These are phyloP conservation scores for Apiospora koreana DNA, from an alignment of 2,329 filamentous ascomycete genomes.

Conservation along the genomic window DNA sequence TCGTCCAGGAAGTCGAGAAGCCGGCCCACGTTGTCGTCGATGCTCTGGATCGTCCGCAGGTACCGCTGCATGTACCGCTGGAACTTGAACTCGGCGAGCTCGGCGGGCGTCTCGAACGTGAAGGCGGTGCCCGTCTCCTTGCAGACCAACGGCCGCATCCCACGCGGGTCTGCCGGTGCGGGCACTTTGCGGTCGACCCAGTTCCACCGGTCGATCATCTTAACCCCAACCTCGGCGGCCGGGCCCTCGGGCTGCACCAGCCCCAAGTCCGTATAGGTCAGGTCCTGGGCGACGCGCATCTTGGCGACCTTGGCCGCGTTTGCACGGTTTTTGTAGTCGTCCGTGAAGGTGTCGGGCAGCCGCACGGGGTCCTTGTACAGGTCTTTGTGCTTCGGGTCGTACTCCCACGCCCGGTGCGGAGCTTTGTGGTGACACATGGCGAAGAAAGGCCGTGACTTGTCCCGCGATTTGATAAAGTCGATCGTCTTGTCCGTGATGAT, in stretches of 20 bases:
- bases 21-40: conserved; percentile 54
- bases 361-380: conserved; percentile 48
- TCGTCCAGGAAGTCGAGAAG: conserved; percentile 48
- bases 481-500: conserved; percentile 53
- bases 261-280: conserved; percentile 53
- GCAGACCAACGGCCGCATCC: conserved; percentile 38
- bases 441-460: conserved; percentile 47
- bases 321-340: conserved; percentile 56
- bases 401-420: conserved; percentile 55
- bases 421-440: conserved; percentile 60
- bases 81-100: conserved; percentile 55
- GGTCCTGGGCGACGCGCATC: conserved; percentile 52
- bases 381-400: conserved; percentile 46
- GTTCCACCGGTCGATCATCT: conserved; percentile 28
- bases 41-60: conserved; percentile 50
- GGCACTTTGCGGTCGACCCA: conserved; percentile 30
- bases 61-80: conserved; percentile 59
- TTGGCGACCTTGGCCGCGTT: conserved; percentile 50
- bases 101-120: conserved; percentile 40
- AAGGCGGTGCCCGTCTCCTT: conserved; percentile 48
- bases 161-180: conserved; percentile 13
- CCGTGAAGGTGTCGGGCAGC: conserved; percentile 52
- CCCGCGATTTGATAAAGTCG: conserved; percentile 37
- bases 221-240: conserved; percentile 39
- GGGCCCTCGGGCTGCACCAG: conserved; percentile 51